phyloP scores from a whole-genome alignment of 2,329 filamentous ascomycete genomes.

The Penicillium thymicola region DNA sequence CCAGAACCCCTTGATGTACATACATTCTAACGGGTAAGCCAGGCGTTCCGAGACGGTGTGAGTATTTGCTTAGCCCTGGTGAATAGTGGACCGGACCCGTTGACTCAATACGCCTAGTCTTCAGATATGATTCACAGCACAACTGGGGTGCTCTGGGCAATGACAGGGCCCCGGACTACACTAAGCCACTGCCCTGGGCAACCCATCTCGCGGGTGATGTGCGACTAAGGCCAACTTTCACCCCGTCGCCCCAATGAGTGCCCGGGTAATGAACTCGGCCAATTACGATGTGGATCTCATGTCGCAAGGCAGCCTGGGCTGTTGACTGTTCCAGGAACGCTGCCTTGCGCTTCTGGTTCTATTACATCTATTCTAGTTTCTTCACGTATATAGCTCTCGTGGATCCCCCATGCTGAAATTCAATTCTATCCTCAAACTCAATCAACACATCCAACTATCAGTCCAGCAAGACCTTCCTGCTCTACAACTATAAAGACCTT shows the following conservation, averaged over 20 bases:
- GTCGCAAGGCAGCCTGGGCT: slow-evolving; percentile 18
- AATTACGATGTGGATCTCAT: slow-evolving; percentile 11
- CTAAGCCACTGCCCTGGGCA: slow-evolving; percentile 14
- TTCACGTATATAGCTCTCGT: slow-evolving; percentile 9
- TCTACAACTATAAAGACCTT: not conserved
- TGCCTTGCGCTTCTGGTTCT: slow-evolving; percentile 8
- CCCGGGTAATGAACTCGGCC: slow-evolving; percentile 4
- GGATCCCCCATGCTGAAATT: not conserved
- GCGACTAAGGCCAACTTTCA: slow-evolving; percentile 1
- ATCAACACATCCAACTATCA: slow-evolving; percentile 7
- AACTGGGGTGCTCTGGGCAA: slow-evolving; percentile 7
- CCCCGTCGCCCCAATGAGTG: slow-evolving; percentile 10
- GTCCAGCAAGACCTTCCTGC: not conserved
- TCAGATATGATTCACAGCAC: slow-evolving; percentile 10
- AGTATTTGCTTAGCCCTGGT: slow-evolving; percentile 13
- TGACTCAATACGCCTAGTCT: slow-evolving; percentile 14
- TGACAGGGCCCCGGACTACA: slow-evolving; percentile 5
- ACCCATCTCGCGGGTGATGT: slow-evolving; percentile 13
- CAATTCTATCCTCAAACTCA: slow-evolving; percentile 7
- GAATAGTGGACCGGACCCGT: slow-evolving; percentile 1
- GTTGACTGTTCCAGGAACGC: slow-evolving; percentile 6
- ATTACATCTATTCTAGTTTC: not conserved
- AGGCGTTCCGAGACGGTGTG: slow-evolving; percentile 11
- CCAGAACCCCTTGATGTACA: not conserved
- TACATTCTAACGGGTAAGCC: slow-evolving; percentile 9